Conservation (phyloP, 2,329 filamentous ascomycete species). For the Arachnomyces sp. region DNA sequence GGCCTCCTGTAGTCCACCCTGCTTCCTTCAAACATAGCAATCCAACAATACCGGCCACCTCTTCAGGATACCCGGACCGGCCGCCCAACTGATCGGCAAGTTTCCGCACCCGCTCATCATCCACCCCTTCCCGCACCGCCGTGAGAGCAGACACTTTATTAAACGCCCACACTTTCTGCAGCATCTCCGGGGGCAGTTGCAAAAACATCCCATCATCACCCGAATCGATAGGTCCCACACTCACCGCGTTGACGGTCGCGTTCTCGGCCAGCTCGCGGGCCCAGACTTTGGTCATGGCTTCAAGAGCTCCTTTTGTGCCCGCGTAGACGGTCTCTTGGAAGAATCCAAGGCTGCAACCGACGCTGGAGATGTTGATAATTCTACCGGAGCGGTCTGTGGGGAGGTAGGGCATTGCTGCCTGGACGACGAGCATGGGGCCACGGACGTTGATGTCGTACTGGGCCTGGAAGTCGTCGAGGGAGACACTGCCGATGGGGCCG, state of each 20-base stretch:
- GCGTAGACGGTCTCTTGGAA: constrained; percentile 49
- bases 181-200: no score
- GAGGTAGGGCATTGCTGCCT: constrained; percentile 47
- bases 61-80: constrained; percentile 51
- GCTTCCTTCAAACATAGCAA: constrained; percentile 61
- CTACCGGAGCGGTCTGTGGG: constrained; percentile 50
- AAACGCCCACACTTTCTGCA: constrained; percentile 40
- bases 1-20: constrained; percentile 63
- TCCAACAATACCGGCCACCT: constrained; percentile 61
- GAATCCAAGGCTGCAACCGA: constrained; percentile 47
- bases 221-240: constrained; percentile 51
- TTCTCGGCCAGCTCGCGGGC: constrained; percentile 49
- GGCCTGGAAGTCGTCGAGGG: constrained; percentile 42
- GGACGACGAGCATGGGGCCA: constrained; percentile 48
- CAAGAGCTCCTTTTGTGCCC: constrained; percentile 54
- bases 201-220: background rate
- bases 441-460: constrained; percentile 53
- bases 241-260: constrained; percentile 52
- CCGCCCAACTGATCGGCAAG: constrained; percentile 26
- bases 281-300: constrained; percentile 56
- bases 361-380: constrained; percentile 50
- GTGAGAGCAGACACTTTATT: constrained; percentile 48
- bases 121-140: constrained; percentile 54
- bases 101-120: constrained; percentile 39
- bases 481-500: constrained; percentile 27